Evolutionary conservation across 805 yeast species (phyloP).

Genomic region (Ogataea thermomethanolica): DNA sequence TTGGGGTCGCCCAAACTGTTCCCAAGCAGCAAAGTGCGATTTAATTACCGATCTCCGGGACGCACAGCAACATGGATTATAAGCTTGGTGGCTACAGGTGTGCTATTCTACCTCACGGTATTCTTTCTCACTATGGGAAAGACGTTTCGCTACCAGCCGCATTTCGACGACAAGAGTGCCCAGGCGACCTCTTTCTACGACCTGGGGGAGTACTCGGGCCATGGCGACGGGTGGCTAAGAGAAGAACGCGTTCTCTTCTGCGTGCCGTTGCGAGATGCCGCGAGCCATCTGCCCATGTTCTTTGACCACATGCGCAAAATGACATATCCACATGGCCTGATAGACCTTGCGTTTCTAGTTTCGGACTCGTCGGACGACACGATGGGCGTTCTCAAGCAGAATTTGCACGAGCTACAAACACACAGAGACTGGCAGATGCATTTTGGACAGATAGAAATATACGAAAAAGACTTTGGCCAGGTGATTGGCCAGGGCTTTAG

Average conservation of each 20-base stretch:
- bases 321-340: conserved; percentile 54
- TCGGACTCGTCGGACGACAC: conserved; percentile 91
- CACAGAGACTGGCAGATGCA: conserved; percentile 58
- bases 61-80: neutral
- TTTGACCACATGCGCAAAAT: conserved; percentile 53
- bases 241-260: conserved; percentile 52
- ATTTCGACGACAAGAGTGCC: conserved; percentile 11
- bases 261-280: conserved; percentile 59
- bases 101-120: conserved; percentile 1
- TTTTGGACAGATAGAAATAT: conserved; percentile 84
- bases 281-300: conserved; percentile 59
- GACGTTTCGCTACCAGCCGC: conserved; percentile 16
- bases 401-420: conserved; percentile 60
- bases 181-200: conserved; percentile 34
- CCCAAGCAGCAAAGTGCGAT: neutral
- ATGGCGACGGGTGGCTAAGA: conserved; percentile 49
- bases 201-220: conserved; percentile 41
- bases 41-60: neutral
- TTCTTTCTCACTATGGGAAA: conserved; percentile 1
- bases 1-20: conserved; percentile 18
- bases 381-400: conserved; percentile 58
- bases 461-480: conserved; percentile 91
- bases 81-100: neutral
- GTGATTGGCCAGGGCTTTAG: conserved; percentile 87
- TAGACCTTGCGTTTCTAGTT: conserved; percentile 73